Evolutionary conservation across 352 stramenopile genomes (phyloP).

Genomic region (Pythium rhizo-oryzae): DNA sequence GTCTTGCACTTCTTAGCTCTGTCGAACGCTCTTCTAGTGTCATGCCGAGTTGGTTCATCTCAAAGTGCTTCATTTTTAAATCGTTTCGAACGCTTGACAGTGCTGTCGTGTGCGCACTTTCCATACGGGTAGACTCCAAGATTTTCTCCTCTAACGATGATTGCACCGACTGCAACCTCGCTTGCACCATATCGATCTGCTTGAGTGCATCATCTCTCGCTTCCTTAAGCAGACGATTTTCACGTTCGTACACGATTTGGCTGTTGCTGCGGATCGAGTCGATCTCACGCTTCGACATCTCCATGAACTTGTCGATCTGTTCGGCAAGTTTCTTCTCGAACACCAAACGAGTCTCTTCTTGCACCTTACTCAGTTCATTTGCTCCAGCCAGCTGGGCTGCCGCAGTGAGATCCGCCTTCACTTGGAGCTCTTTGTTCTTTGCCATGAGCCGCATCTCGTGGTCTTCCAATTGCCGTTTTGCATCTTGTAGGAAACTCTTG

Average conservation of each 20-base stretch:
- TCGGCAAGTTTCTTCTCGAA: slow-evolving; percentile 73
- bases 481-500: slow-evolving; percentile 63
- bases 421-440: slow-evolving; percentile 43
- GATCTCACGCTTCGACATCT: slow-evolving; percentile 68
- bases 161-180: slow-evolving; percentile 49
- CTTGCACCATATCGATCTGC: slow-evolving; percentile 59
- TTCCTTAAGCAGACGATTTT: slow-evolving; percentile 74
- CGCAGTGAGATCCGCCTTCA: slow-evolving; percentile 41
- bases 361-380: slow-evolving; percentile 40
- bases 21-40: slow-evolving; percentile 58
- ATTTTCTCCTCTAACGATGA: slow-evolving; percentile 58
- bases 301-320: slow-evolving; percentile 72
- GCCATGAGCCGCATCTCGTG: slow-evolving; percentile 44
- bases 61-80: slow-evolving; percentile 83
- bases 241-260: slow-evolving; percentile 70
- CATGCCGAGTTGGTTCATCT: slow-evolving; percentile 69
- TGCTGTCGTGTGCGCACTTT: slow-evolving; percentile 53
- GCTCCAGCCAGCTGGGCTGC: slow-evolving; percentile 43
- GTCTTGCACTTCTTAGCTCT: slow-evolving; percentile 34
- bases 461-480: slow-evolving; percentile 57
- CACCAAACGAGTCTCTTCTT: slow-evolving; percentile 59
- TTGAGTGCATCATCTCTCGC: slow-evolving; percentile 62
- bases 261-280: slow-evolving; percentile 65
- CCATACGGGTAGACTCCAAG: slow-evolving; percentile 54
- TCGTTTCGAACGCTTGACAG: slow-evolving; percentile 58